These are phyloP conservation scores for Rugonectria rugulosa DNA, from an alignment of 2,329 filamentous ascomycete genomes.

Conservation along the genomic window DNA sequence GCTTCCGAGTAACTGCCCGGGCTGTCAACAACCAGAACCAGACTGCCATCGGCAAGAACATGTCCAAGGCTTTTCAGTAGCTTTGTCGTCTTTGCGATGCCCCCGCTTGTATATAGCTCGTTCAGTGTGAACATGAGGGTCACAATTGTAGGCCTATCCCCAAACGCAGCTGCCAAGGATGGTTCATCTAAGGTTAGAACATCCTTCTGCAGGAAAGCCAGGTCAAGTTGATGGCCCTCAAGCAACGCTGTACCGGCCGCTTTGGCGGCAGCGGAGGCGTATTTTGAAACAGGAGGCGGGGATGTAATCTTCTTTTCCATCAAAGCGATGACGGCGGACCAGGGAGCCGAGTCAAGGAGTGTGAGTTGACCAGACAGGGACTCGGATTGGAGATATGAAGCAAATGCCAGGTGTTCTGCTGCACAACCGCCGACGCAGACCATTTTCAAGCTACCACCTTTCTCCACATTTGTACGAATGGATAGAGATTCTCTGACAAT, in stretches of 20 bases:
- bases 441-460: constrained; percentile 44
- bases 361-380: constrained; percentile 53
- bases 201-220: constrained; percentile 57
- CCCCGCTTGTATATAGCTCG: constrained; percentile 84
- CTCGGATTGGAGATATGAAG: constrained; percentile 49
- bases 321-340: constrained; percentile 68
- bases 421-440: constrained; percentile 65
- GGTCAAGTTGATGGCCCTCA: constrained; percentile 44
- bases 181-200: constrained; percentile 51
- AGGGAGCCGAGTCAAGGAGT: constrained; percentile 85
- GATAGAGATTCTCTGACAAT: not conserved
- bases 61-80: constrained; percentile 77
- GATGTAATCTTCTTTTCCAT: constrained; percentile 65
- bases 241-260: constrained; percentile 57
- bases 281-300: constrained; percentile 58
- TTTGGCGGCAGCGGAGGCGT: constrained; percentile 57
- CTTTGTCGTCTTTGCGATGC: constrained; percentile 75
- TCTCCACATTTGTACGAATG: constrained; percentile 1
- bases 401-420: constrained; percentile 67
- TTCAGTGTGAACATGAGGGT: constrained; percentile 95
- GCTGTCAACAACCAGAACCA: constrained; percentile 89
- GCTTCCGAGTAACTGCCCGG: constrained; percentile 93
- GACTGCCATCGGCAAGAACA: constrained; percentile 61
- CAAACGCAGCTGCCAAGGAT: constrained; percentile 44
- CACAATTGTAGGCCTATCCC: constrained; percentile 61